Evolutionary conservation across 2,329 filamentous ascomycete species (phyloP).

Genomic region (Scedosporium apiospermum): DNA sequence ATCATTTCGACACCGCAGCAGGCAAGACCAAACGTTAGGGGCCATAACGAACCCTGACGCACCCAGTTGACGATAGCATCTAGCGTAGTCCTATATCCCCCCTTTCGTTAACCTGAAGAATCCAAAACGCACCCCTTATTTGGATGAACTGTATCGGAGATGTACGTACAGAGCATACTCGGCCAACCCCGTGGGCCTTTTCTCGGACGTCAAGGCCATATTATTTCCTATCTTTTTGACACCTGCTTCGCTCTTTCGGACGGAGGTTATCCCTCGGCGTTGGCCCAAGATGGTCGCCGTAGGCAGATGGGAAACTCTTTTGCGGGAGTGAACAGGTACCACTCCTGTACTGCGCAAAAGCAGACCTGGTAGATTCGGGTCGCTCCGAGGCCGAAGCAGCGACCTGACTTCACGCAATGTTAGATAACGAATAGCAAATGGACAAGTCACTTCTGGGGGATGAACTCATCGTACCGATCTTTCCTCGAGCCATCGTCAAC

Average conservation of each 20-base stretch:
- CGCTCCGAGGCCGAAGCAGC: no score
- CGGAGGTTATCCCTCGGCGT: background rate
- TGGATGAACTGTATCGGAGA: background rate
- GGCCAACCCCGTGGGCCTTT: conserved; percentile 67
- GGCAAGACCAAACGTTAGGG: conserved; percentile 79
- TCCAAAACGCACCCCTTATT: no score
- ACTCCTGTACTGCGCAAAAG: no score
- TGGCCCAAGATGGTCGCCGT: background rate
- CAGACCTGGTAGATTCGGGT: no score
- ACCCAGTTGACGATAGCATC: conserved; percentile 79
- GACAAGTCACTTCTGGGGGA: no score
- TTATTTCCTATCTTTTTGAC: conserved; percentile 21
- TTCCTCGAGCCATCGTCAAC: no score
- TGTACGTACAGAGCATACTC: conserved; percentile 75
- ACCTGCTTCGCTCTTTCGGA: background rate
- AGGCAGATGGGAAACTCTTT: no score
- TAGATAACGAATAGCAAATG: no score
- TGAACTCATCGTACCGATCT: no score
- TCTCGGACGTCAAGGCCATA: conserved; percentile 68
- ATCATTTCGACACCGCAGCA: conserved; percentile 93
- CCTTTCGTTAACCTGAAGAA: background rate
- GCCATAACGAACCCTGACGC: conserved; percentile 77
- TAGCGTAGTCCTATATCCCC: conserved; percentile 53
- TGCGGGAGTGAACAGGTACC: background rate
- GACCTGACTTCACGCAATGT: no score